Evolutionary conservation across 306 rosid genomes (phyloP), one percentile per base, ranked within the genome.

Genomic region (Lathyrus aphaca): DNA sequence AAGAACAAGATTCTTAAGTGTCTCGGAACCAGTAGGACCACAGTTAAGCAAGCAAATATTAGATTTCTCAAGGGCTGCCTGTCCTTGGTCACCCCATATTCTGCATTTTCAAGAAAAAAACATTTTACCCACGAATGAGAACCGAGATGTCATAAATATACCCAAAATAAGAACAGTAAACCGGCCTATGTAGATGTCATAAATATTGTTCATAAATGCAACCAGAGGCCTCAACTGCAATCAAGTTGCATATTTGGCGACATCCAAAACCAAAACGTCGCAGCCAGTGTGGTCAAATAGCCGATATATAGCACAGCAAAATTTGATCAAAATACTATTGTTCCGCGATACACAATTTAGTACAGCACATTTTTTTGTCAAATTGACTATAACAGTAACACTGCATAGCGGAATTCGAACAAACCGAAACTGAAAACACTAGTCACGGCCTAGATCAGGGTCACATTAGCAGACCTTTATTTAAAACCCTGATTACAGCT

Each of bases 11-110:
- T 93, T 91, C 88, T 78, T 94, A 25, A 94, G 82, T 30, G 97
- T 83, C 81, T 94, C 99, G 18, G 99, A 91, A 60, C 99, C 99
- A 9, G 99, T 94, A 59, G 99, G 99, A 50, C 99, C 97, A 50
- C 97, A 91, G 71, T 94, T 94, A 51, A 94, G 96, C 55, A 88
- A 78, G 81, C 97, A 91, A 63, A 91, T 81, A 66, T 88, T 91
- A 56, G 97, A 90, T 68, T 86, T 86, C 90, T 89, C 91, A 51
- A 86, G 96, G 39, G 92, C 92, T 19, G 84, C 79, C 61, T 89
- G 96, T 49, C 96, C 96, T 40, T 85, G 96, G 10, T 89, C 92
- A 53, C 96, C 96, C 96, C 96, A 89, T 77, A 89, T 89, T 82
- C 96, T 89, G 83, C 77, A 49, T 69, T 75, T 68, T 59, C 62